Conservation (phyloP, 2,329 filamentous ascomycete genomes). For the Cladophialophora carrionii region DNA sequence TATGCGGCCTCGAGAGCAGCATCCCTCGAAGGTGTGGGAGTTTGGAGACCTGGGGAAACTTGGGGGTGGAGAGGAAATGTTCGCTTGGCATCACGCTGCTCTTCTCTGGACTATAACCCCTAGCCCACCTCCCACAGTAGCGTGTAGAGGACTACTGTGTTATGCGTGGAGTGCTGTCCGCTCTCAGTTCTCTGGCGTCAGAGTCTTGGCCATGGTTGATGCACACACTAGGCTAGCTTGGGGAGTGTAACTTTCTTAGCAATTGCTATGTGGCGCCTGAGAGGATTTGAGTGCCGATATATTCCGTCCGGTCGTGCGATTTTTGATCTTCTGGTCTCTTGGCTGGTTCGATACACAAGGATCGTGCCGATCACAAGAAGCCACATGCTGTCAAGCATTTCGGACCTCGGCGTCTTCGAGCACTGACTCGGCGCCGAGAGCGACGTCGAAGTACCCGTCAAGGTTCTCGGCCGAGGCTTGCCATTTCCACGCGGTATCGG, state of each 20-base stretch:
- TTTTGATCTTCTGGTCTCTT: background rate
- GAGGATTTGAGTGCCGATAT: background rate
- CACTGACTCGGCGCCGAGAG: background rate
- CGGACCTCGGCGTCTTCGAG: background rate
- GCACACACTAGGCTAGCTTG: background rate
- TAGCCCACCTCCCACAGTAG: background rate
- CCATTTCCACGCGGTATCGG: background rate
- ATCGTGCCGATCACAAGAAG: background rate
- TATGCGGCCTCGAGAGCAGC: background rate
- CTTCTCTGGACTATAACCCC: background rate
- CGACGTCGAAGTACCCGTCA: background rate
- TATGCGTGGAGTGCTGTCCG: background rate
- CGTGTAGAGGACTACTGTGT: background rate
- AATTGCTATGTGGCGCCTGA: background rate
- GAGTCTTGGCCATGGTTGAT: background rate
- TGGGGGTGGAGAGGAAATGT: conserved; percentile 5
- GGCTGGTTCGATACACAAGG: background rate
- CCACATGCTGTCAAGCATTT: background rate
- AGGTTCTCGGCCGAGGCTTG: background rate
- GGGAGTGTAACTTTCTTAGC: background rate
- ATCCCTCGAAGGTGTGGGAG: background rate
- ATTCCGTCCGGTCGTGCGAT: background rate
- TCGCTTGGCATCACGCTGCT: background rate
- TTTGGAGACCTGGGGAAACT: conserved; percentile 10
- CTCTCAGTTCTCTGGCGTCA: background rate